phyloP scores from a whole-genome alignment of 1,284 basidiomycete species.

The Bondarzewia mesenterica region DNA sequence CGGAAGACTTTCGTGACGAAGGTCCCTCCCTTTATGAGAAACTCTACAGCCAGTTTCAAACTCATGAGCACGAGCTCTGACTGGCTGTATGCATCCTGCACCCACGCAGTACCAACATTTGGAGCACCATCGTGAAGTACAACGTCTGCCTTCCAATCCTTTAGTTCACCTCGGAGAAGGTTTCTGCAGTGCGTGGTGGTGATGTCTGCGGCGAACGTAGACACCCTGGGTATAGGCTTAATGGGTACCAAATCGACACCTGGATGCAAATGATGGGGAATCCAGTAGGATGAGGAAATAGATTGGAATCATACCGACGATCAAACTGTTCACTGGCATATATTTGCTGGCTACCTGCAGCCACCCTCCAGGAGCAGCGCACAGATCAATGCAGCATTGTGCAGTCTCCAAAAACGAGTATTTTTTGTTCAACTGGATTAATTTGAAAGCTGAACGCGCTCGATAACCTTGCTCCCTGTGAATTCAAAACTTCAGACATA shows the following conservation, averaged over 20 bases:
- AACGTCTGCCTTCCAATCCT: slow-evolving; percentile 99
- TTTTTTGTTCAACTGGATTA: slow-evolving; percentile 98
- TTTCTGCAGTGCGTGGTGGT: slow-evolving; percentile 90
- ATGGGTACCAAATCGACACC: slow-evolving; percentile 96
- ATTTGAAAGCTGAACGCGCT: slow-evolving; percentile 99
- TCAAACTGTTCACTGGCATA: slow-evolving; percentile 93
- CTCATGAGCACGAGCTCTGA: slow-evolving; percentile 96
- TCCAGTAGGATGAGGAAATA: slow-evolving; percentile 6
- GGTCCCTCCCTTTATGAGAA: slow-evolving; percentile 87
- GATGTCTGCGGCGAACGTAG: slow-evolving; percentile 93
- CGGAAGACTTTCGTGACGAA: slow-evolving; percentile 99
- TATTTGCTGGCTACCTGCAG: slow-evolving; percentile 97
- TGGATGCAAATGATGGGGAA: slow-evolving; percentile 22
- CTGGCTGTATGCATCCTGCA: slow-evolving; percentile 98
- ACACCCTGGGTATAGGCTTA: slow-evolving; percentile 89
- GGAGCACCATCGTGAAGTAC: slow-evolving; percentile 99
- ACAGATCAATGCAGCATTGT: slow-evolving; percentile 95
- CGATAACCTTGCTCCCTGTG: slow-evolving; percentile 95
- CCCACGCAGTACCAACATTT: slow-evolving; percentile 99
- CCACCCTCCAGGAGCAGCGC: slow-evolving; percentile 99
- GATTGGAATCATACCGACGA: slow-evolving; percentile 66
- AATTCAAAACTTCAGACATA: slow-evolving; percentile 11
- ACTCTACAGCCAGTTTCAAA: slow-evolving; percentile 95
- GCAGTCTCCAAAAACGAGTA: slow-evolving; percentile 89
- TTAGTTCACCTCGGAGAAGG: slow-evolving; percentile 81